Conservation (phyloP, 768 basidiomycete species). For the Tulasnella sp. region DNA sequence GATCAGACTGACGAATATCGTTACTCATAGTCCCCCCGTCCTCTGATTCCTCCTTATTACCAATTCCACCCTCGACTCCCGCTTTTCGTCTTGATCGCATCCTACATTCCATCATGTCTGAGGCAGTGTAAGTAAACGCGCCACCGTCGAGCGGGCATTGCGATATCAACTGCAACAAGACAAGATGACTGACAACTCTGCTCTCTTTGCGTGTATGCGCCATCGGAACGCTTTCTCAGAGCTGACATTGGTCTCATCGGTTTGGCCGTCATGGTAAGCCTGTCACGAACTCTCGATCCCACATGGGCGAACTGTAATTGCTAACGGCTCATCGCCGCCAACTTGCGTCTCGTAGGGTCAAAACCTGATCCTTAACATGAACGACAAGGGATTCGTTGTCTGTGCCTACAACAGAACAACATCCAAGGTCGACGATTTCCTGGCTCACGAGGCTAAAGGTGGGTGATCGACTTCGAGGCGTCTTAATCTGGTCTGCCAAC, state of each 20-base stretch:
- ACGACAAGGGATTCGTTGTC: slow-evolving; percentile 98
- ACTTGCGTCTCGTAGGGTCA: slow-evolving; percentile 55
- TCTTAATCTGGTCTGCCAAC: not conserved
- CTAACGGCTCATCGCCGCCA: not conserved
- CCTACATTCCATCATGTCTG: slow-evolving; percentile 1
- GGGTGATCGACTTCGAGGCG: slow-evolving; percentile 26
- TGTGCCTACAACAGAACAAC: slow-evolving; percentile 96
- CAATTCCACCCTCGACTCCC: slow-evolving; percentile 1
- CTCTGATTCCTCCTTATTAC: not conserved
- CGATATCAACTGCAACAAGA: not conserved
- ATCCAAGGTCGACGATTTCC: slow-evolving; percentile 91
- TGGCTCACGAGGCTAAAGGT: slow-evolving; percentile 98
- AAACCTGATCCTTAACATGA: slow-evolving; percentile 98
- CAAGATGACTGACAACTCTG: slow-evolving; percentile 1
- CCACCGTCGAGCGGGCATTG: not conserved
- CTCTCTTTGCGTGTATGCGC: not conserved
- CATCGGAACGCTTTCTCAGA: slow-evolving; percentile 36
- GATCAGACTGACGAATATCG: not conserved
- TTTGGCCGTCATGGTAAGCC: slow-evolving; percentile 91
- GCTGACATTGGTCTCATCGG: slow-evolving; percentile 98
- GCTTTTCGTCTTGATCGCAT: slow-evolving; percentile 6
- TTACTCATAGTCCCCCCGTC: not conserved
- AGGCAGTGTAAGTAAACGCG: not conserved
- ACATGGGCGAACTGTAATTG: not conserved
- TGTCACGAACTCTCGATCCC: not conserved